Base-by-base conservation (phyloP, 208 protist genomes). In the Kentomonas sorsogonicus region DNA sequence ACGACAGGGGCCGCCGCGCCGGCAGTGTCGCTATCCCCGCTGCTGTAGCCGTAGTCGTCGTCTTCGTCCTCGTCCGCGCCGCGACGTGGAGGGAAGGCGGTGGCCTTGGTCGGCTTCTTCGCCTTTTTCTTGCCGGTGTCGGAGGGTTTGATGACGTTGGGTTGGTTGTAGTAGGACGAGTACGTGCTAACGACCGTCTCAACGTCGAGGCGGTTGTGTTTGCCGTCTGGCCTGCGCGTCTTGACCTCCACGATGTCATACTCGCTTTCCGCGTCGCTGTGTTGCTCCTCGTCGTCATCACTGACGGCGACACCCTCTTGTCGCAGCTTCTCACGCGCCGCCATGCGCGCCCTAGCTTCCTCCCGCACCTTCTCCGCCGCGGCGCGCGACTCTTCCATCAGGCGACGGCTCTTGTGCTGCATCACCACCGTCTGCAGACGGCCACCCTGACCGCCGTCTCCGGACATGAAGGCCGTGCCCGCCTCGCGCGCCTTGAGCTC, bases 121-220 rank as follows among this genome's bases (percentile, higher is more conserved):
- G 11, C n/a, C 10, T 18, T 34, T 43, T 46, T 46, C 53, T 62
- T 52, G 7, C 38, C 45, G 20, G 20, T 4, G 54, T 67, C 53
- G 0, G 79, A 69, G 1, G 85, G 69, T n/a, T 69, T 52, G 62
- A 96, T 91, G 2, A 94, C 71, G 54, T 91, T 91, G 11, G 89
- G 89, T 53, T 96, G 89, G 60, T 96, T 93, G 70, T 83, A 88
- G 60, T 91, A 89, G 9, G 78, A 93, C 0, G 81, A 89, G 59
- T 81, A 83, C 10, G 75, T 60, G 44, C 75, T 90, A 15, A 94
- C 66, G 16, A 70, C 86, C 0, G 81, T 96, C 57, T 96, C 89
- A 60, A 82, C 90, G 69, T 96, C 89, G 23, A 91, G 33, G 26
- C 72, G 79, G 38, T 74, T 65, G 23, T 45, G 18, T 50, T 66